These are phyloP conservation scores for Globisporangium uncinulatum DNA, from an alignment of 352 stramenopile genomes.

Conservation along the genomic window DNA sequence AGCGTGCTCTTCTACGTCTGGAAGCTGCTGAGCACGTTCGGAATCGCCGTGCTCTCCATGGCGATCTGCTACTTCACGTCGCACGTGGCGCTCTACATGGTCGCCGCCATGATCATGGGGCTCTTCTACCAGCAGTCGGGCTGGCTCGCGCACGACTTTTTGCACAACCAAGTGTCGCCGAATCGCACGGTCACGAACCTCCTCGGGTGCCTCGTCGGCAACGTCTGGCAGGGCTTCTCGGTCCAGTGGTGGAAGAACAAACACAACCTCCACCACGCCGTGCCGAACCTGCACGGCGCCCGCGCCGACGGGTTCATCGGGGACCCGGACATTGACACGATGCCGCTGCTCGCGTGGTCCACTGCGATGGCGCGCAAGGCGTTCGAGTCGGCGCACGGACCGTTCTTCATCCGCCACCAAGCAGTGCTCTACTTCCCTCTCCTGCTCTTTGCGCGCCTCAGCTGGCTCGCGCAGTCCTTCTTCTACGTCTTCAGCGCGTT, in stretches of 20 bases:
- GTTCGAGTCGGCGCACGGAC: slow-evolving; percentile 70
- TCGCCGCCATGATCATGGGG: slow-evolving; percentile 89
- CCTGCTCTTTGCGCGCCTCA: slow-evolving; percentile 94
- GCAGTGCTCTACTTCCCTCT: slow-evolving; percentile 97
- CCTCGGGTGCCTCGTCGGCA: slow-evolving; percentile 91
- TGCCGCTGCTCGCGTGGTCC: slow-evolving; percentile 97
- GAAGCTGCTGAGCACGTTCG: slow-evolving; percentile 93
- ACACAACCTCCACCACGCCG: slow-evolving; percentile 98
- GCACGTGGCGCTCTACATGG: slow-evolving; percentile 84
- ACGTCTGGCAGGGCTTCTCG: slow-evolving; percentile 97
- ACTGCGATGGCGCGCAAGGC: slow-evolving; percentile 92
- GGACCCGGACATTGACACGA: slow-evolving; percentile 99
- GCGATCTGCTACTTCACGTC: slow-evolving; percentile 88
- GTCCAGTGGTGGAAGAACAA: slow-evolving; percentile 98
- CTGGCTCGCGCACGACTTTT: slow-evolving; percentile 96
- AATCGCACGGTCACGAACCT: slow-evolving; percentile 92
- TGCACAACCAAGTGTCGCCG: slow-evolving; percentile 97
- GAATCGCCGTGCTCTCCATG: slow-evolving; percentile 81
- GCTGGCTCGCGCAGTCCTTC: slow-evolving; percentile 96
- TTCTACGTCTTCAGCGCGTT: slow-evolving; percentile 92
- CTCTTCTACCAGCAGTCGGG: slow-evolving; percentile 99
- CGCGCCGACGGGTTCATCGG: slow-evolving; percentile 73
- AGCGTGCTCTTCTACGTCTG: slow-evolving; percentile 92
- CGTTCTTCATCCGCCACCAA: slow-evolving; percentile 92
- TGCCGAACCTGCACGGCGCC: slow-evolving; percentile 95